Base-by-base conservation (phyloP, 2,329 filamentous ascomycete genomes). In the Phialemonium atrogriseum region DNA sequence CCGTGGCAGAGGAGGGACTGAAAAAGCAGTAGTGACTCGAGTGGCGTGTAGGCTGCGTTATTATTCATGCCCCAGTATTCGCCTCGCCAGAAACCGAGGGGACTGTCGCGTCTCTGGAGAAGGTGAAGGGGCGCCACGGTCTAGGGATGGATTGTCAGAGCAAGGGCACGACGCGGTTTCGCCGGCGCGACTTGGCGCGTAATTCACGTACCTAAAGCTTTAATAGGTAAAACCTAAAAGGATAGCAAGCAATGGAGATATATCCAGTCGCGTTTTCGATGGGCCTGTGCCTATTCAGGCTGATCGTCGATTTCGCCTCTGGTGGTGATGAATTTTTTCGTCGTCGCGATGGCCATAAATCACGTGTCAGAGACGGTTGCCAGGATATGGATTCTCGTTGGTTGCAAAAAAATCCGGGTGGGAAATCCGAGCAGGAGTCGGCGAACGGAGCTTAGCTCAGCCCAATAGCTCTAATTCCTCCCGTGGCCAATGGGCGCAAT, bases 51-150 rank as follows among this genome's bases (percentile, higher is more conserved):
- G 30, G 43, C 31, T 36, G 38, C 32, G 40, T 46, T 37, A 38
- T 50, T 46, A 48, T 43, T 53, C 55, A 58, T 58, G 46, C 54
- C 54, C 51, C 49, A 42, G 37, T 42, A 39, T 49, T 46, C 48
- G 44, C 48, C 54, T 47, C 51, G 51, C 49, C 47, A 46, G 44
- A 36, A 40, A 43, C 39, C 51, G 48, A 50, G 47, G 48, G 51
- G 48, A 50, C 41, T 42, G 43, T 47, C 45, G 45, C 49, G 52
- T 46, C 48, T 46, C 45, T 46, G 48, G 27, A 55, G 38, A 31
- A 54, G 48, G 42, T 55, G 50, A 36, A 56, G 40, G 27, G 54
- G 54, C 52, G 54, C 54, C 54, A 56, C 47, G 47, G 39, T 52
- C 47, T 52, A n/a, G n/a, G n/a, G n/a, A n/a, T n/a, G n/a, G n/a